phyloP scores from a whole-genome alignment of 345 rosid species.

The Citrus cavaleriei region DNA sequence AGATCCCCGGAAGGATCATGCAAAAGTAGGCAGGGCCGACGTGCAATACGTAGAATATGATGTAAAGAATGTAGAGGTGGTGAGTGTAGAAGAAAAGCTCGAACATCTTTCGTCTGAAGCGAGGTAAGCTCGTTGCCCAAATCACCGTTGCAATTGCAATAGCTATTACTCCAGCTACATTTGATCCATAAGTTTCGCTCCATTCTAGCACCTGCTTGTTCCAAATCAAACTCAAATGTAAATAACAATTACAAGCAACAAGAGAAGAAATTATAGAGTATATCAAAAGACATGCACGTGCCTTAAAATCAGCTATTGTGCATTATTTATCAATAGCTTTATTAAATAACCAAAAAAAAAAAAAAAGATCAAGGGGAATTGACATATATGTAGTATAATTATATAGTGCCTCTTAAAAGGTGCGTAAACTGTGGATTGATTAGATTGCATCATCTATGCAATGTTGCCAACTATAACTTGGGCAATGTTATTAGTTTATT shows the following conservation, averaged over 20 bases:
- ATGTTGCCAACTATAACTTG: too few relatives aligned
- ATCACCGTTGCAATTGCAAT: conserved; percentile 42
- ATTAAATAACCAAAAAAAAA: too few relatives aligned
- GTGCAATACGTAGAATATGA: conserved; percentile 57
- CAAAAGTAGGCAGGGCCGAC: conserved; percentile 52
- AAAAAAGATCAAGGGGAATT: too few relatives aligned
- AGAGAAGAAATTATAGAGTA: too few relatives aligned
- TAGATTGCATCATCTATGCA: too few relatives aligned
- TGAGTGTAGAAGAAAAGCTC: conserved; percentile 60
- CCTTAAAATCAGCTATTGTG: too few relatives aligned
- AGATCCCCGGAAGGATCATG: conserved; percentile 58
- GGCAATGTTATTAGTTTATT: too few relatives aligned
- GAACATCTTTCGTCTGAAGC: conserved; percentile 44
- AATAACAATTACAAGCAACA: neutral
- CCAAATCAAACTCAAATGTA: neutral
- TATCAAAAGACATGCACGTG: too few relatives aligned
- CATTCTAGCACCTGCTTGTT: conserved; percentile 46
- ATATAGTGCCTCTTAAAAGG: too few relatives aligned
- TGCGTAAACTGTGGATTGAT: too few relatives aligned
- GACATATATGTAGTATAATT: too few relatives aligned
- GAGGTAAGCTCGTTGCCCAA: conserved; percentile 56
- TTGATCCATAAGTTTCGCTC: conserved; percentile 43
- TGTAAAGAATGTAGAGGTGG: conserved; percentile 41
- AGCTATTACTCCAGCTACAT: conserved; percentile 58
- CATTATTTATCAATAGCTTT: too few relatives aligned